A percentile compares a stretch with the other conserved stretches of the same genome.
phyloP scores from a whole-genome alignment of 345 rosid genomes.

The Clausena lansium region DNA sequence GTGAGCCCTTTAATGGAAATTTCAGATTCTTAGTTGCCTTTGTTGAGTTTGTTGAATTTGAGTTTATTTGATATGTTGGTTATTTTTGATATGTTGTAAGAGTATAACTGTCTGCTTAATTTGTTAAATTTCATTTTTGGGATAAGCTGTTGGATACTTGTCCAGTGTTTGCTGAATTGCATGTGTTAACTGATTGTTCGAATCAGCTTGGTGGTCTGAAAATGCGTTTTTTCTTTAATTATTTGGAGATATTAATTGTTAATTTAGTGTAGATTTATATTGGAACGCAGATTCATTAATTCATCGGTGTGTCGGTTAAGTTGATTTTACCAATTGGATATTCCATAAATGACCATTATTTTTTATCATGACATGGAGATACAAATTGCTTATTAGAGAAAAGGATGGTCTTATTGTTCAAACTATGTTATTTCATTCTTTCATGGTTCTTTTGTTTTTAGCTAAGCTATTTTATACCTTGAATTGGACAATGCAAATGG shows the following conservation, averaged over 20 bases:
- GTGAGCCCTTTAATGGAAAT: conserved; percentile 19
- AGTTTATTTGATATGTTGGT: too few species aligned
- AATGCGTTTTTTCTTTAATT: too few species aligned
- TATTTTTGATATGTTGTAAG: too few species aligned
- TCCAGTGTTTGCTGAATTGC: not conserved
- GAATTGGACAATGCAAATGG: not conserved
- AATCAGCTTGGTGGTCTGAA: not conserved
- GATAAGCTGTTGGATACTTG: not conserved
- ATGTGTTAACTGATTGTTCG: not conserved
- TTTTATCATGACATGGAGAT: not conserved
- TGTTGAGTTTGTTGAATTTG: too few species aligned
- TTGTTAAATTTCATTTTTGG: not conserved
- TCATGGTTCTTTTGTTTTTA: not conserved
- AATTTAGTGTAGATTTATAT: not conserved
- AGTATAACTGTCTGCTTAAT: not conserved
- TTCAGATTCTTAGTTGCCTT: not conserved
- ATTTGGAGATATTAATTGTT: not conserved
- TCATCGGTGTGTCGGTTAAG: not conserved
- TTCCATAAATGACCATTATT: not conserved
- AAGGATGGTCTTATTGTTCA: not conserved
- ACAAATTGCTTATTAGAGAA: not conserved
- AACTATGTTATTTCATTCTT: not conserved
- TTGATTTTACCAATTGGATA: not conserved
- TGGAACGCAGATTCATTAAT: not conserved
- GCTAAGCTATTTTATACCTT: not conserved